A percentile compares a stretch with the other conserved stretches of the same genome.
Conservation (phyloP, 1,284 basidiomycete genomes). For the Fomitopsis palustris region DNA sequence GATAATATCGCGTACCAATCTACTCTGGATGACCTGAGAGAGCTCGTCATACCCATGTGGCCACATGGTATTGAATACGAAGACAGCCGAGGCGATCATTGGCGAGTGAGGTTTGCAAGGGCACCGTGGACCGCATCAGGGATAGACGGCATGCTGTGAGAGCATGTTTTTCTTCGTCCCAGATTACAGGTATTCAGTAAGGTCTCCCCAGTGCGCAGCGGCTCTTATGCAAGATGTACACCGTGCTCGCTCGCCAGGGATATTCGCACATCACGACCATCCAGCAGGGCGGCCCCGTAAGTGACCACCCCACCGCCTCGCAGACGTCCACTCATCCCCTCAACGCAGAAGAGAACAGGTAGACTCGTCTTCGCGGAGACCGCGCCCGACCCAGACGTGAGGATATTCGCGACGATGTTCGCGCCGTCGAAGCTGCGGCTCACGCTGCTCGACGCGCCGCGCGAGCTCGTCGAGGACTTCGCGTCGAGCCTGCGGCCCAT, state of each 20-base stretch:
- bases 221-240: slow-evolving; percentile 40
- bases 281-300: slow-evolving; percentile 49
- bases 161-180: background rate
- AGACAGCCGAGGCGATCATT: slow-evolving; percentile 29
- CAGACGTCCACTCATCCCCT: background rate
- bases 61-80: slow-evolving; percentile 35
- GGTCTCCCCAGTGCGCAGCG: slow-evolving; percentile 34
- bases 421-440: slow-evolving; percentile 52
- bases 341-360: slow-evolving; percentile 40
- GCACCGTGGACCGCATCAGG: slow-evolving; percentile 43
- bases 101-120: slow-evolving; percentile 39
- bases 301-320: slow-evolving; percentile 17
- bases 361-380: slow-evolving; percentile 56
- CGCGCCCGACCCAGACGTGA: slow-evolving; percentile 35
- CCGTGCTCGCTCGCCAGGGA: slow-evolving; percentile 40
- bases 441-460: slow-evolving; percentile 56
- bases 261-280: slow-evolving; percentile 59
- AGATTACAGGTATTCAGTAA: background rate
- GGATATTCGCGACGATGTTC: slow-evolving; percentile 61
- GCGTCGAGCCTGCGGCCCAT: slow-evolving; percentile 24
- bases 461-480: slow-evolving; percentile 21
- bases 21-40: slow-evolving; percentile 37
- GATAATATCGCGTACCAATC: slow-evolving; percentile 35
- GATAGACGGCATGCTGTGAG: slow-evolving; percentile 40
- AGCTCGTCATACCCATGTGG: slow-evolving; percentile 43